These are phyloP conservation scores for Saccharum spontaneum DNA, from an alignment of 176 grass and related monocot species.

Conservation along the genomic window DNA sequence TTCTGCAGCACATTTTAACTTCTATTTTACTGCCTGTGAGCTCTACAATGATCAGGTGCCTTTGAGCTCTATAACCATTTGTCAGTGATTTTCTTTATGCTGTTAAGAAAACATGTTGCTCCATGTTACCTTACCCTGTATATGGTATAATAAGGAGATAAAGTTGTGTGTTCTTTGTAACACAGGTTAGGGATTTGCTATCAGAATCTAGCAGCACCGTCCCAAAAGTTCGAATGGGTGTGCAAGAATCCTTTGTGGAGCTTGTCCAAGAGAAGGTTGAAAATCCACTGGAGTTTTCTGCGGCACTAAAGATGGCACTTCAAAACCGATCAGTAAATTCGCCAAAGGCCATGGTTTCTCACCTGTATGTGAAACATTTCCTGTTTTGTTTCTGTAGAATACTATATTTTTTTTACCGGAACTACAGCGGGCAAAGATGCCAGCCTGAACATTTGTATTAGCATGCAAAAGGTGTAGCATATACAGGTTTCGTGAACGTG, in stretches of 20 bases:
- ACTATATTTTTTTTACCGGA: background rate
- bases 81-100: constrained; percentile 23
- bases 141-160: background rate
- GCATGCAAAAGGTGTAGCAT: background rate
- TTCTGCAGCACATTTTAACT: constrained; percentile 81
- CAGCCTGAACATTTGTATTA: background rate
- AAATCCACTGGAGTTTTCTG: constrained; percentile 83
- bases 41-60: constrained; percentile 96
- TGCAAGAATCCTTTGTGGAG: constrained; percentile 82
- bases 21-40: constrained; percentile 91
- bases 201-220: constrained; percentile 62
- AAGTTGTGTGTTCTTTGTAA: constrained; percentile 26
- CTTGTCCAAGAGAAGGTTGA: constrained; percentile 91
- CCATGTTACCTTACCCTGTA: constrained; percentile 21
- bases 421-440: background rate
- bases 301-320: constrained; percentile 71
- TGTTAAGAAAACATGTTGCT: constrained; percentile 19
- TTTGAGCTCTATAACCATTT: constrained; percentile 16
- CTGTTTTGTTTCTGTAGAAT: constrained; percentile 10
- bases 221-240: constrained; percentile 66
- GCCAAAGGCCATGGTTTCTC: constrained; percentile 67
- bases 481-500: background rate
- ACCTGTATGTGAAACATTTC: constrained; percentile 71
- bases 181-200: constrained; percentile 83
- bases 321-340: constrained; percentile 70